Conservation (phyloP, 2,329 filamentous ascomycete genomes). For the Ophiocordyceps camponoti-saundersi region DNA sequence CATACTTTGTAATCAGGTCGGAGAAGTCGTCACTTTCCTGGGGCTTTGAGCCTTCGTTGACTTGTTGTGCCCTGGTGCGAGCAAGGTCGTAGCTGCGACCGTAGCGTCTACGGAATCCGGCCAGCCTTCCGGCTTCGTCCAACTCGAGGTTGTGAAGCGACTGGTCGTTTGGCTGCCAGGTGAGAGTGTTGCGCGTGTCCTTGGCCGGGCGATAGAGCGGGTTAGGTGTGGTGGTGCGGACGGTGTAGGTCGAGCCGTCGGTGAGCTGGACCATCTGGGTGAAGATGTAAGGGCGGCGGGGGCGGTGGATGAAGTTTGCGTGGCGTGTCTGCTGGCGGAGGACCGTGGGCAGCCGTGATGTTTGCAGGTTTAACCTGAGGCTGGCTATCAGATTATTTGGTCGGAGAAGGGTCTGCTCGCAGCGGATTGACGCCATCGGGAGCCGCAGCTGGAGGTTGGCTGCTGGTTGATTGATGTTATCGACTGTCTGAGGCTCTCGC, state of each 20-base stretch:
- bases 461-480: not conserved
- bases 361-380: not conserved
- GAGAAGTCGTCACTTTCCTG: conserved; percentile 16
- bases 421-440: not conserved
- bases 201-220: conserved; percentile 46
- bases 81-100: conserved; percentile 65
- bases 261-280: conserved; percentile 90
- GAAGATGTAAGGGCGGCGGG: conserved; percentile 88
- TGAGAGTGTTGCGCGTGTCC: conserved; percentile 73
- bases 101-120: conserved; percentile 71
- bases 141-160: conserved; percentile 78
- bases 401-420: not conserved
- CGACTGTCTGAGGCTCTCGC: not conserved
- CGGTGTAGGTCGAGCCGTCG: conserved; percentile 72
- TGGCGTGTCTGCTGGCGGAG: conserved; percentile 35
- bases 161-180: conserved; percentile 80
- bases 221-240: conserved; percentile 58
- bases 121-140: conserved; percentile 82
- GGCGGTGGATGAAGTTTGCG: conserved; percentile 72
- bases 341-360: not conserved
- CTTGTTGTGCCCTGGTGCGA: conserved; percentile 12
- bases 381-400: not conserved
- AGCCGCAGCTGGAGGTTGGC: not conserved
- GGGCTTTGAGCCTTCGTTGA: conserved; percentile 12
- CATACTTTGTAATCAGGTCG: conserved; percentile 36